These are phyloP conservation scores for Scheffersomyces lignicola DNA, from an alignment of 1,139 yeast genomes.

Conservation along the genomic window DNA sequence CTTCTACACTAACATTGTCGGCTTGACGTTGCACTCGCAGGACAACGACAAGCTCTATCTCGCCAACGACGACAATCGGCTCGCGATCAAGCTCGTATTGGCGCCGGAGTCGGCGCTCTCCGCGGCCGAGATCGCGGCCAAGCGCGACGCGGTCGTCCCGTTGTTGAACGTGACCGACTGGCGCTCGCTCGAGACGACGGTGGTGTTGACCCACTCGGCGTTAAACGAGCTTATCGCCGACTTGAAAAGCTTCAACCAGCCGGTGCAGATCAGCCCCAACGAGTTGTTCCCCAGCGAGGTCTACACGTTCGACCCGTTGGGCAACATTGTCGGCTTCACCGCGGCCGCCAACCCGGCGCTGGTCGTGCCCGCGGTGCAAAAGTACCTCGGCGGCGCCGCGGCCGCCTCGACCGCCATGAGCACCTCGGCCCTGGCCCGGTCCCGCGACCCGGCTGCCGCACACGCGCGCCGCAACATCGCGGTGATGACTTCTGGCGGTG, in stretches of 20 bases:
- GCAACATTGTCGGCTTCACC: slow-evolving; percentile 67
- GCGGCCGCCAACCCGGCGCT: slow-evolving; percentile 59
- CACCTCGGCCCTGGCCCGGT: slow-evolving; percentile 13
- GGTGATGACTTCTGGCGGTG: slow-evolving; percentile 88
- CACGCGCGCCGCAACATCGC: slow-evolving; percentile 51
- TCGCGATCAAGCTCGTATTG: slow-evolving; percentile 29
- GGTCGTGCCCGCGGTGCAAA: slow-evolving; percentile 42
- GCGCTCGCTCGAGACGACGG: slow-evolving; percentile 47
- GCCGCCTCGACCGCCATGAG: slow-evolving; percentile 12
- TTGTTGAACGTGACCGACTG: slow-evolving; percentile 44
- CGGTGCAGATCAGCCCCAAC: slow-evolving; percentile 53
- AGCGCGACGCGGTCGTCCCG: slow-evolving; percentile 22
- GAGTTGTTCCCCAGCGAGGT: slow-evolving; percentile 67
- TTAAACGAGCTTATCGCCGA: slow-evolving; percentile 35
- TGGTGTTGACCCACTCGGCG: slow-evolving; percentile 36
- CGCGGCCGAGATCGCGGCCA: slow-evolving; percentile 24
- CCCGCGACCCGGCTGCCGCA: slow-evolving; percentile 11
- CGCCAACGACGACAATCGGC: slow-evolving; percentile 29
- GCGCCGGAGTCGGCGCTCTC: slow-evolving; percentile 25
- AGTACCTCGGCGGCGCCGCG: slow-evolving; percentile 9
- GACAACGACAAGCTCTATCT: slow-evolving; percentile 26
- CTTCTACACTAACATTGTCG: slow-evolving; percentile 49
- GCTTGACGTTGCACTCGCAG: slow-evolving; percentile 35
- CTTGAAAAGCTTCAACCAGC: slow-evolving; percentile 25
- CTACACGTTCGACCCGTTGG: slow-evolving; percentile 68